Base-by-base conservation (phyloP, 1,284 basidiomycete genomes). In the Gomphus sp. region DNA sequence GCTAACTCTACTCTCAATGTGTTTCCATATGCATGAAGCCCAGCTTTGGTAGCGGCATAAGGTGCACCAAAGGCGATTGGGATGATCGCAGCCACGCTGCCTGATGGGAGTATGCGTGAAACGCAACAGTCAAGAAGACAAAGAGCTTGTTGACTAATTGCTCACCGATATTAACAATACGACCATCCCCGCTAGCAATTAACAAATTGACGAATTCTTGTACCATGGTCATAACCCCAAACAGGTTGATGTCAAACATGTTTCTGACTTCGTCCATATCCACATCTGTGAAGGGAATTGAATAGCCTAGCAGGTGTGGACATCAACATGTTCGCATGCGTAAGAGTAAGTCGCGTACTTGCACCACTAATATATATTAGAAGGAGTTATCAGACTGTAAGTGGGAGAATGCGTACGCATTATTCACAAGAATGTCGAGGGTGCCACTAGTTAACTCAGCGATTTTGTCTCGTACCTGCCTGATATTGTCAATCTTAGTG, bases 81-180 rank as follows among this genome's bases (percentile, higher is more conserved):
- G 4, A 60, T 50, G 34, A 56, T 53, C 9, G 18, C 55, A 11
- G 44, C 36, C 31, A 60, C 31, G 37, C 59, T 60, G 14, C 58
- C 58, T 59, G n/a, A 6, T n/a, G 37, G 44, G 18, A 34, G 31
- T 6, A 44, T 53, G 14, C 31, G 7, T 22, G 11, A 4, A 16
- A 14, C 12, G n/a, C 12, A 43, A 43, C 14, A 18, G n/a, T 43
- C 41, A 43, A 5, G n/a, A 43, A 16, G n/a, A 18, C 4, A 16
- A 8, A 16, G 16, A 43, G n/a, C 9, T n/a, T n/a, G 16, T 12
- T 41, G 8, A 41, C 14, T 12, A 12, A 11, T 4, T 45, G 18
- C 45, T 22, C 36, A 60, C 59, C 59, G 6, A 60, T 60, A 39
- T 60, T 60, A 16, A 60, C 51, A 45, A 60, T 60, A 14, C 48